Evolutionary conservation across 2,329 filamentous ascomycete species (phyloP).

Genomic region (Fusarium temperatum): DNA sequence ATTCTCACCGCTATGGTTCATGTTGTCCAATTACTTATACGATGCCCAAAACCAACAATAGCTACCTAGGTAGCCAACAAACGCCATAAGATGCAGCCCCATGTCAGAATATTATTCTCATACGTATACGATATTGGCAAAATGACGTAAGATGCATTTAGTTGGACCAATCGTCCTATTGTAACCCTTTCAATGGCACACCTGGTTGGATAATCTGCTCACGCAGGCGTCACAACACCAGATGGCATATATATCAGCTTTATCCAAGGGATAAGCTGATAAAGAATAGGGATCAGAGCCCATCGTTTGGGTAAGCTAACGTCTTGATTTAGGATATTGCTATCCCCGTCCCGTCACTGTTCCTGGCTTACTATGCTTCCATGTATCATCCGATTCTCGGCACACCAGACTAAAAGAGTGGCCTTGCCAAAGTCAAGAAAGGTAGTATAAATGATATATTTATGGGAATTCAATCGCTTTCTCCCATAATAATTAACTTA

Average conservation of each 20-base stretch:
- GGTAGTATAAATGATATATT: neutral
- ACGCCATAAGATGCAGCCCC: neutral
- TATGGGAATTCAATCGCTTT: slow-evolving; percentile 5
- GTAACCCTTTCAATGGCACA: neutral
- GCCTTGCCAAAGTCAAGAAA: neutral
- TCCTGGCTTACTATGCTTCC: neutral
- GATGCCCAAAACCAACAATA: neutral
- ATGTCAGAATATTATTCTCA: slow-evolving; percentile 4
- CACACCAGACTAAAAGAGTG: neutral
- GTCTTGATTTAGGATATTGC: neutral
- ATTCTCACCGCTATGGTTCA: slow-evolving; percentile 18
- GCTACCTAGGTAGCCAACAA: neutral
- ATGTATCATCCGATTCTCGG: neutral
- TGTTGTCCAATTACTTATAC: neutral
- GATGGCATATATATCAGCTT: neutral
- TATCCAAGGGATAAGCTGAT: neutral
- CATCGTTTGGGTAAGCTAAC: neutral
- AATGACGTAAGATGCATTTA: slow-evolving; percentile 26
- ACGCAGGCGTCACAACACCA: neutral
- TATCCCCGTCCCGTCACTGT: neutral
- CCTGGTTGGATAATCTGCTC: neutral
- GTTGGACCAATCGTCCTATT: neutral
- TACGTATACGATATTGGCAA: neutral
- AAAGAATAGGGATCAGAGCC: neutral
- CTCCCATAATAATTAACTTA: neutral